A percentile compares a stretch with the other conserved stretches of the same genome.
These are phyloP conservation scores for Aurantiochytrium sp. DNA, from an alignment of 108 stramenopile genomes.

Conservation along the genomic window DNA sequence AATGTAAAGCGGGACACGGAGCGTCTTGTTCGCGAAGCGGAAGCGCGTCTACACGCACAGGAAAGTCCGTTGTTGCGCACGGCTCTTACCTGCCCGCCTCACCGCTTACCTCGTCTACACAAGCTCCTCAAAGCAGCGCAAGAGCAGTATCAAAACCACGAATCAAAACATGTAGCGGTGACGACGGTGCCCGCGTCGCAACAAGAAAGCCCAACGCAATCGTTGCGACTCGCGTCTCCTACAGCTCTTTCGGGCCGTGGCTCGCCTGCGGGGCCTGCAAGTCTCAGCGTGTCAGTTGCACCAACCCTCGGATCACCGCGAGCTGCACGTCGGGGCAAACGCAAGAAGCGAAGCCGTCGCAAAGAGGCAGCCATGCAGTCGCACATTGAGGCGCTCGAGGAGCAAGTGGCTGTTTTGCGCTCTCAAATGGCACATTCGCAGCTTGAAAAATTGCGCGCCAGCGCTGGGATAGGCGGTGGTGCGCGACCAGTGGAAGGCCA, in stretches of 20 bases:
- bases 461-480: too few relatives aligned
- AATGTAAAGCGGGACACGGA: not conserved
- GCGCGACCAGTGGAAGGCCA: too few relatives aligned
- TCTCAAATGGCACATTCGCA: not conserved
- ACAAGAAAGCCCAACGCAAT: too few relatives aligned
- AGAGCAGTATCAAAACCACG: not conserved
- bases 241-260: too few relatives aligned
- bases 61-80: not conserved
- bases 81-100: not conserved
- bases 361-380: not conserved
- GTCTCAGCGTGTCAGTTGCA: too few relatives aligned
- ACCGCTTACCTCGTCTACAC: not conserved
- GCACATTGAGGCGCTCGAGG: conserved; percentile 17
- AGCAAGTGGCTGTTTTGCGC: not conserved
- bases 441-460: not conserved
- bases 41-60: not conserved
- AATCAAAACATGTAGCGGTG: not conserved
- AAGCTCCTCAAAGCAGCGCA: not conserved
- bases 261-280: too few relatives aligned
- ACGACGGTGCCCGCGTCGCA: too few relatives aligned
- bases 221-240: too few relatives aligned
- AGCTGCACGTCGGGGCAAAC: not conserved
- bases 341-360: not conserved
- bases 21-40: not conserved
- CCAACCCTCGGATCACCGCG: not conserved